Base-by-base conservation (phyloP, 2,329 filamentous ascomycete species). In the Fusarium sp. region DNA sequence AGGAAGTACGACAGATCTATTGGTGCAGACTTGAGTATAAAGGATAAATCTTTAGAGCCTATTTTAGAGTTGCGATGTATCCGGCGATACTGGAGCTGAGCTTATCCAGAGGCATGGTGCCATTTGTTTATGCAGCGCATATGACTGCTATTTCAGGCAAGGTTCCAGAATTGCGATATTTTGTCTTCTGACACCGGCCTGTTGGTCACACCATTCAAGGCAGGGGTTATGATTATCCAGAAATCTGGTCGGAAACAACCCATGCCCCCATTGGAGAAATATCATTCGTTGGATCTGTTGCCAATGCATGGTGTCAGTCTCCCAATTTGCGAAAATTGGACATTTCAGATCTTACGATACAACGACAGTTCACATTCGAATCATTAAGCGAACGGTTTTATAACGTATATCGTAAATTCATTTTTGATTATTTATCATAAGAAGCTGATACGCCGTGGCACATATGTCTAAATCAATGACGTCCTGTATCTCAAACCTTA, bases 321-420 rank as follows among this genome's bases (percentile, higher is more conserved):
- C 20, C 12, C 18, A n/a, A 17, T 25, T 20, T 17, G 5, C 20
- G n/a, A 50, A 2, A 20, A 8, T 20, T 11, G 17, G 13, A 25
- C 5, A 12, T 9, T 15, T 20, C 22, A 52, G 12, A 14, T 27
- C 22, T 12, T 20, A 36, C 12, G 22, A 20, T 20, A 27, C 18
- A 10, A 15, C 3, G 13, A 52, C 13, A 20, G 4, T 20, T 25
- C 6, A 20, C 4, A 5, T 25, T 14, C 17, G 6, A 5, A 5
- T 3, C n/a, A 25, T 9, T n/a, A 25, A 27, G 8, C 7, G 2
- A 18, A 20, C 12, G 7, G 4, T 41, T 41, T 22, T 2, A 7
- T 25, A 15, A 9, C 20, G 0, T 15, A 2, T 12, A 6, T 17
- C 7, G 5, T 12, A 15, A 8, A 10, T 12, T 14, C 6, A 0